Base-by-base conservation (phyloP, 2,329 filamentous ascomycete genomes). In the Fusarium fujikuroi region DNA sequence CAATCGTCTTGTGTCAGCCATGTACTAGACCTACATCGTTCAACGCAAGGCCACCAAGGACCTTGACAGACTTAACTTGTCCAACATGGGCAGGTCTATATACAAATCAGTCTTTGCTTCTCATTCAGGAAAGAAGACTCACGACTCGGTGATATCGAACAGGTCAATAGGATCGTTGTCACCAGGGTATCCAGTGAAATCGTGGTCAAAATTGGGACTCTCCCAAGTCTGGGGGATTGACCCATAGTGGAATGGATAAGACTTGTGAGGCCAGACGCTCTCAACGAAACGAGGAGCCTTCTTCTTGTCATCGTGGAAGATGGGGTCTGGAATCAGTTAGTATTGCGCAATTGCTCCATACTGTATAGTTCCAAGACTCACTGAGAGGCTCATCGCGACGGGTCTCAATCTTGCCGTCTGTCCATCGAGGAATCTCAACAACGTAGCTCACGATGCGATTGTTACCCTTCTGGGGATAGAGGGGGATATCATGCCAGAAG, bases 221-320 rank as follows among this genome's bases (percentile, higher is more conserved):
- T 85, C 83, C 83, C 83, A 85, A 0, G 83, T 85, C 70, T 85
- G 84, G 1, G 83, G 83, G 25, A 85, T 83, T 9, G 83, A 84
- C 0, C 83, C 83, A 54, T 85, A 85, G 32, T 82, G 77, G 69
- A 84, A 84, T 0, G 83, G 84, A 42, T 85, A 85, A 0, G 81
- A 78, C 75, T 82, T 84, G 75, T 84, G 83, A 42, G 84, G 83
- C 82, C 82, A 85, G 15, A 85, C 79, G 32, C 78, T 84, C 57
- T 83, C 81, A 18, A 85, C 82, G 28, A 82, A 85, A 30, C 83
- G 78, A 19, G 80, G 81, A 37, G 75, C 69, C 3, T 79, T 73
- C 19, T 82, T 79, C 53, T 80, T 80, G n/a, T 80, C 77, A n/a
- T 85, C 83, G 36, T 85, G 83, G 37, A 81, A 81, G 60, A 85